Evolutionary conservation across 1,284 basidiomycete genomes (phyloP).

Genomic region (Cutaneotrichosporon sp.): DNA sequence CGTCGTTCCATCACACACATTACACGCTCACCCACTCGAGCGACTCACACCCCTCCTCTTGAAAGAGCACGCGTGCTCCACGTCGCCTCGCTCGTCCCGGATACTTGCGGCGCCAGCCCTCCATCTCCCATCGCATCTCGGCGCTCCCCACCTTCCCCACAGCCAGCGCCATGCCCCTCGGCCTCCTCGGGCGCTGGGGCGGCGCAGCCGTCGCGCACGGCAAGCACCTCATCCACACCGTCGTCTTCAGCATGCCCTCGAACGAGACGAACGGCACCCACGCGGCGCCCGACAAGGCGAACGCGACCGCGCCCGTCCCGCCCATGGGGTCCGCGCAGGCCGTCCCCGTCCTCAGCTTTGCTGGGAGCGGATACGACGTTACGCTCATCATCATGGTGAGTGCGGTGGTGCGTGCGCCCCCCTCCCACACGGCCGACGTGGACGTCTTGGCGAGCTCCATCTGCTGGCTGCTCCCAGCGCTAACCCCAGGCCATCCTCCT

Average conservation of each 20-base stretch:
- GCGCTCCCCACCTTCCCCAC: too few species aligned
- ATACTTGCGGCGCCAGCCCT: too few species aligned
- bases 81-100: not conserved
- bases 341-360: conserved; percentile 22
- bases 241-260: conserved; percentile 45
- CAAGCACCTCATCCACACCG: conserved; percentile 38
- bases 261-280: conserved; percentile 18
- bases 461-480: too few species aligned
- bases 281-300: conserved; percentile 52
- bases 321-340: not conserved
- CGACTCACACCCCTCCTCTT: not conserved
- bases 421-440: too few species aligned
- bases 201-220: conserved; percentile 24
- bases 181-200: conserved; percentile 48
- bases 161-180: conserved; percentile 35
- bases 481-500: conserved; percentile 43
- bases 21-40: not conserved
- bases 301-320: not conserved
- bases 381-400: conserved; percentile 47
- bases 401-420: conserved; percentile 7
- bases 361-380: conserved; percentile 47
- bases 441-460: too few species aligned
- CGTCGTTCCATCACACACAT: not conserved
- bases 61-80: not conserved
- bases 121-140: too few species aligned